Evolutionary conservation across 2,329 filamentous ascomycete genomes (phyloP).

Genomic region (Hypomyces rosellus): DNA sequence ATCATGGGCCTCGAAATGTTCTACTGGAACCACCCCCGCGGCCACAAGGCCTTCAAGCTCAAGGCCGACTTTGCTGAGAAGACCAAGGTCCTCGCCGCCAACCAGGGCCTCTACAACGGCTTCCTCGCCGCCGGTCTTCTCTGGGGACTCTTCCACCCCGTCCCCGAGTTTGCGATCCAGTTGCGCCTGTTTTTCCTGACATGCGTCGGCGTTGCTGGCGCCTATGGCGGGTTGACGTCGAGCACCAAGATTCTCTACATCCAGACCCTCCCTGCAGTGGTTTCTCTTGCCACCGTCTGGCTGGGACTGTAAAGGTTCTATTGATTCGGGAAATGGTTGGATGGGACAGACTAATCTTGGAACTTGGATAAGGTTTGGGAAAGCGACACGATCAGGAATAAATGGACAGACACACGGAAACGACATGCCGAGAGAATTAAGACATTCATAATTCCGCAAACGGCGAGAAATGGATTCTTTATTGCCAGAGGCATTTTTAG

Average conservation of each 20-base stretch:
- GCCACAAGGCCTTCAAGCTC: slow-evolving; percentile 38
- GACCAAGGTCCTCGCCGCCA: slow-evolving; percentile 40
- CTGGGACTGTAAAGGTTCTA: slow-evolving; percentile 2
- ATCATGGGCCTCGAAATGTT: slow-evolving; percentile 45
- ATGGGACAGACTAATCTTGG: neutral
- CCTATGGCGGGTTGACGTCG: slow-evolving; percentile 38
- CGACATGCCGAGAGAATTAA: no score
- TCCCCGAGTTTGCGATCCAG: slow-evolving; percentile 34
- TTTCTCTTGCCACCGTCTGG: slow-evolving; percentile 3
- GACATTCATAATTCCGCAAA: no score
- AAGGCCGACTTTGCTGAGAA: slow-evolving; percentile 39
- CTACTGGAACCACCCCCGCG: slow-evolving; percentile 41
- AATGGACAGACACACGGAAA: no score
- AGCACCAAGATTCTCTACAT: slow-evolving; percentile 36
- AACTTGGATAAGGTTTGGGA: neutral
- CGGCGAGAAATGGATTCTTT: no score
- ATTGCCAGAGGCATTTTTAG: no score
- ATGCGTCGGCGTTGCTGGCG: slow-evolving; percentile 38
- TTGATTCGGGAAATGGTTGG: neutral
- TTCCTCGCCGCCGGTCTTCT: slow-evolving; percentile 43
- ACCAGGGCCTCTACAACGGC: slow-evolving; percentile 49
- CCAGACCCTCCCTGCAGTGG: slow-evolving; percentile 29
- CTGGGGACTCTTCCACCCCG: slow-evolving; percentile 43
- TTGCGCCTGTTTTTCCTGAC: slow-evolving; percentile 42
- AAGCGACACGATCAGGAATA: no score